Evolutionary conservation across 2,329 filamentous ascomycete species (phyloP).

Genomic region (Ustulina deusta): DNA sequence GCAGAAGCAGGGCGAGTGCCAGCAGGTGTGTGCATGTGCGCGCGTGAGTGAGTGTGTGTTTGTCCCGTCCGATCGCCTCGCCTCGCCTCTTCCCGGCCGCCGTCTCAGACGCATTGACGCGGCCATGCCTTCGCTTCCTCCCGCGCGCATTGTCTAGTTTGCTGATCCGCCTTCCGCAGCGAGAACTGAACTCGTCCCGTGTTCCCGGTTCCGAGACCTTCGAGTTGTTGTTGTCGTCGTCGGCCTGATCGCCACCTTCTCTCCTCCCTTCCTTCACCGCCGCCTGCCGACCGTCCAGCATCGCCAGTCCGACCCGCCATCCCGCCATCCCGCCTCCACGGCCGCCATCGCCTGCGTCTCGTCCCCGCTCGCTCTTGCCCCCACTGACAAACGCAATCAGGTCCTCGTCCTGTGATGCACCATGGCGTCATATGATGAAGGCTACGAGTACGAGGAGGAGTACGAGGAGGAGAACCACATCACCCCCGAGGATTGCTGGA

Average conservation of each 20-base stretch:
- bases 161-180: conserved; percentile 25
- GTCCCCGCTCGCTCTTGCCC: background rate
- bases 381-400: background rate
- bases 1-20: conserved; percentile 15
- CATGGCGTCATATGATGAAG: conserved; percentile 70
- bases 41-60: conserved; percentile 23
- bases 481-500: conserved; percentile 98
- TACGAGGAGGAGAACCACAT: conserved; percentile 77
- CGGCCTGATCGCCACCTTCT: background rate
- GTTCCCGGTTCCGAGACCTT: background rate
- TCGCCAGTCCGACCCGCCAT: background rate
- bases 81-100: background rate
- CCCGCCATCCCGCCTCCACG: background rate
- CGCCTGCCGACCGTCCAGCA: background rate
- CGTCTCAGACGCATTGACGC: background rate
- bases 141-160: conserved; percentile 16
- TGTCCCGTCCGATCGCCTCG: conserved; percentile 6
- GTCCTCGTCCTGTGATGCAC: conserved; percentile 15
- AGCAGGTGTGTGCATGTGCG: conserved; percentile 24
- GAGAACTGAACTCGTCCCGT: conserved; percentile 1
- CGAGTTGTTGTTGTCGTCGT: background rate
- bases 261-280: conserved; percentile 4
- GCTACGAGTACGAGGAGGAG: conserved; percentile 76
- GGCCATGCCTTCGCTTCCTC: conserved; percentile 1
- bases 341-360: background rate